These are phyloP conservation scores for Daphne laureola DNA, from an alignment of 441 rosid genomes.

Conservation along the genomic window DNA sequence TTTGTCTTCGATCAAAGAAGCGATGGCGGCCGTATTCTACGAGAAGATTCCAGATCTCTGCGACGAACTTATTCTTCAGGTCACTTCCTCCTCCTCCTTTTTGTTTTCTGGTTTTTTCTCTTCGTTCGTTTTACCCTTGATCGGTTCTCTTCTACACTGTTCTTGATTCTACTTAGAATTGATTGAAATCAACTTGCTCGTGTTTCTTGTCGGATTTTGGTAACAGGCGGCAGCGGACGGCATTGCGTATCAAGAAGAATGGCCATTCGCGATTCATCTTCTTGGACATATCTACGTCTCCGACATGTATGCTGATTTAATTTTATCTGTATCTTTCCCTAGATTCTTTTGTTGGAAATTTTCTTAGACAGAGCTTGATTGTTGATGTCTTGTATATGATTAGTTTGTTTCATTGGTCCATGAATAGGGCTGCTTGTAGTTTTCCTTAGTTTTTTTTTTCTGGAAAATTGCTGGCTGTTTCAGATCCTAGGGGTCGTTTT, in stretches of 20 bases:
- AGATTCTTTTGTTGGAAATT: not conserved
- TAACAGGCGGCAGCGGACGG: conserved; percentile 66
- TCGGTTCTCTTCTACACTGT: no score
- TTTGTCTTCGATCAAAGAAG: conserved; percentile 45
- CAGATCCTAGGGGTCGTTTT: no score
- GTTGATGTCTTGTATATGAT: not conserved
- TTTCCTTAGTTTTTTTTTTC: no score
- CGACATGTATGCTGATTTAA: conserved; percentile 45
- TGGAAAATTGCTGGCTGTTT: no score
- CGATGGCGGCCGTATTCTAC: conserved; percentile 54
- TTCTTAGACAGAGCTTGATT: not conserved
- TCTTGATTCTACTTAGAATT: not conserved
- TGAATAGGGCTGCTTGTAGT: no score
- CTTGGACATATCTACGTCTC: conserved; percentile 61
- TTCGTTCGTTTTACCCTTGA: not conserved
- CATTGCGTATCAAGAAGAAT: conserved; percentile 56
- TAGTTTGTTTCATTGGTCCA: not conserved
- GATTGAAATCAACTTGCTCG: not conserved
- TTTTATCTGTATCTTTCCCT: not conserved
- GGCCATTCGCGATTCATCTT: conserved; percentile 87
- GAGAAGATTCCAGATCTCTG: conserved; percentile 68
- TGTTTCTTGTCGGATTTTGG: not conserved
- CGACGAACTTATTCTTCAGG: conserved; percentile 77
- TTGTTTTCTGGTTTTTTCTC: not conserved
- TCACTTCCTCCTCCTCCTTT: conserved; percentile 4